Percentiles rank a stretch among this genome's conserved stretches.
Conservation (phyloP, 2,329 filamentous ascomycete genomes). For the Penicillium palitans region DNA sequence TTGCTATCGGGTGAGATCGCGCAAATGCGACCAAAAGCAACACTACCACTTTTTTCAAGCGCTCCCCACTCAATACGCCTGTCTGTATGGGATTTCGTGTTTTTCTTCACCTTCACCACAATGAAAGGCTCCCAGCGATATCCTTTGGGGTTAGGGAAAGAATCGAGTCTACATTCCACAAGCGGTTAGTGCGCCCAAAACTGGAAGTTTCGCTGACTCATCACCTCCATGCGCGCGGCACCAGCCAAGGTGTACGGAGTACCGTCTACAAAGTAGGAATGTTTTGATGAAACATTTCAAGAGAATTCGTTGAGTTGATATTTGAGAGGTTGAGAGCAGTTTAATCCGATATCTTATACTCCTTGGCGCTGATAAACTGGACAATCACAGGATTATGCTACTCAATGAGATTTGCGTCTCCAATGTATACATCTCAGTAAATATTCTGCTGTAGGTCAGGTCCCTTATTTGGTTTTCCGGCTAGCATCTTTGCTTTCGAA, state of each 20-base stretch:
- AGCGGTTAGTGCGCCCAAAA: constrained; percentile 8
- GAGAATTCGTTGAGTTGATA: background rate
- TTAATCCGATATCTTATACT: no score
- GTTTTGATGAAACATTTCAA: background rate
- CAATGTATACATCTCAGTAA: no score
- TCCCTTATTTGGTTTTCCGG: no score
- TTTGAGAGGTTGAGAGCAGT: no score
- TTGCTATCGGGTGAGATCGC: background rate
- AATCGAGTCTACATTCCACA: constrained; percentile 15
- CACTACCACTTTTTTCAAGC: background rate
- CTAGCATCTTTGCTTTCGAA: no score
- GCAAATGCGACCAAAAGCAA: background rate
- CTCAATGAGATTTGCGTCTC: no score
- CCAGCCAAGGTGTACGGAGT: no score
- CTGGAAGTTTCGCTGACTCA: constrained; percentile 7
- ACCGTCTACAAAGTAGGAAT: no score
- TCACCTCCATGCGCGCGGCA: background rate
- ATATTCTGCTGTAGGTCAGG: no score
- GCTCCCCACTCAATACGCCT: background rate
- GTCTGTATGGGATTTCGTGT: background rate
- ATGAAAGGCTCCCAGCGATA: background rate
- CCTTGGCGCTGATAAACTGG: background rate
- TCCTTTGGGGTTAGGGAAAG: constrained; percentile 1
- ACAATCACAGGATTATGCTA: background rate
- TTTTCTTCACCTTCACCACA: background rate